Percentiles rank a stretch among this genome's conserved stretches.
phyloP scores from a whole-genome alignment of 2,329 filamentous ascomycete species.

The Fusarium sp. region DNA sequence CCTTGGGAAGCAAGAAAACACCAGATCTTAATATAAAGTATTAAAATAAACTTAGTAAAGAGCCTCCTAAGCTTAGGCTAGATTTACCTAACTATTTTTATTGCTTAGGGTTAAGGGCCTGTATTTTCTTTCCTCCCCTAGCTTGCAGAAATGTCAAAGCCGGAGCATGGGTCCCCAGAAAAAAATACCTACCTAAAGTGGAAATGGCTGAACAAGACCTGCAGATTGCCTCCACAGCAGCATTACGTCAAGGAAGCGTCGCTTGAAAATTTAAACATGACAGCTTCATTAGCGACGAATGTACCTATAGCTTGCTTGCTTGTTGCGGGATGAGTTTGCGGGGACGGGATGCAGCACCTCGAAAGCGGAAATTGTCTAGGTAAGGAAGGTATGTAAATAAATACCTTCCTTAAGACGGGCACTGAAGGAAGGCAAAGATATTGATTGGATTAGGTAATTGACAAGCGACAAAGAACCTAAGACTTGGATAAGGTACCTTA shows the following conservation, averaged over 20 bases:
- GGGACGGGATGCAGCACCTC: neutral
- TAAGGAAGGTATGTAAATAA: too few relatives aligned
- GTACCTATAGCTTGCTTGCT: neutral
- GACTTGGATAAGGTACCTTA: too few relatives aligned
- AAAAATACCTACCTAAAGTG: neutral
- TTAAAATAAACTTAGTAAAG: too few relatives aligned
- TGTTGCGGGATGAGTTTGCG: neutral
- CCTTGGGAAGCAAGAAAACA: too few relatives aligned
- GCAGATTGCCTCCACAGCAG: neutral
- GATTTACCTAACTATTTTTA: too few relatives aligned
- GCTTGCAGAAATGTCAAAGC: constrained; percentile 11
- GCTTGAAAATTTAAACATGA: neutral
- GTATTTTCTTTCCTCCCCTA: too few relatives aligned
- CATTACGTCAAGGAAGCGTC: constrained; percentile 23
- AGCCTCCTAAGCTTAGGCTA: too few relatives aligned
- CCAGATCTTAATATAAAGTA: too few relatives aligned
- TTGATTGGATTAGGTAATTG: neutral
- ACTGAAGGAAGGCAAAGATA: neutral
- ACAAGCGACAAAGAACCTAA: neutral
- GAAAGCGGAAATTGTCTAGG: neutral
- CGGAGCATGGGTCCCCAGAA: neutral
- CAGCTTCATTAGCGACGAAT: neutral
- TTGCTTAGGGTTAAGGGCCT: too few relatives aligned
- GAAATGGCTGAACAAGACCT: constrained; percentile 22
- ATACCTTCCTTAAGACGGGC: neutral